Conservation (phyloP, 176 grass and related monocot species). For the Zea mays region DNA sequence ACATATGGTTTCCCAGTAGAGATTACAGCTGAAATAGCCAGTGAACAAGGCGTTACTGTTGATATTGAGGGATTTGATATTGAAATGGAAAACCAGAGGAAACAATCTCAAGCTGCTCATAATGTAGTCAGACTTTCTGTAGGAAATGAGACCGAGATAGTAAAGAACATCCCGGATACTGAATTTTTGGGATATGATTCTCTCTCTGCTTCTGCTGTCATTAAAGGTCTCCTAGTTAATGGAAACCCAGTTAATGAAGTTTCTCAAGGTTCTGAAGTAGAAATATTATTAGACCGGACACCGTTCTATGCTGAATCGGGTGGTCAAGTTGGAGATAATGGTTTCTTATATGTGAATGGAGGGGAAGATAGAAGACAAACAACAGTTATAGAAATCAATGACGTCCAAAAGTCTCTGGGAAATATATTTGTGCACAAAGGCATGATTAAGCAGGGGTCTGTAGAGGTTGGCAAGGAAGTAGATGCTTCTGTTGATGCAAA, state of each 20-base stretch:
- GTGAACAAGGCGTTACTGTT: conserved; percentile 63
- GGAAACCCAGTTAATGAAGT: conserved; percentile 69
- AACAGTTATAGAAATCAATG: conserved; percentile 72
- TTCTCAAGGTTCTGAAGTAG: conserved; percentile 74
- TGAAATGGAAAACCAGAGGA: conserved; percentile 96
- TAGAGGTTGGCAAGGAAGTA: conserved; percentile 75
- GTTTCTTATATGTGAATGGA: conserved; percentile 58
- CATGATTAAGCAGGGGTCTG: conserved; percentile 69
- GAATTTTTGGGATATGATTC: conserved; percentile 88
- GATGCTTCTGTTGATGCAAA: conserved; percentile 78
- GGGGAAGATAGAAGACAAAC: conserved; percentile 50
- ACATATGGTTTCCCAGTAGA: conserved; percentile 95
- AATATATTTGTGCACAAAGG: conserved; percentile 96
- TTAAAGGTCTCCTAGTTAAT: conserved; percentile 82
- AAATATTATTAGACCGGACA: conserved; percentile 84
- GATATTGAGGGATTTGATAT: conserved; percentile 83
- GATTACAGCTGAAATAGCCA: conserved; percentile 89
- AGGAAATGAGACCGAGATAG: conserved; percentile 74
- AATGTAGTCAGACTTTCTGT: conserved; percentile 80
- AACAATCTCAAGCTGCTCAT: conserved; percentile 85
- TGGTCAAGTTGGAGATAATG: conserved; percentile 92
- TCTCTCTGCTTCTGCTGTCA: conserved; percentile 58
- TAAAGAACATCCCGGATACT: conserved; percentile 70
- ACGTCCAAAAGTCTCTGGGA: conserved; percentile 84
- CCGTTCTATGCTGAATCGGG: conserved; percentile 97